Percentiles rank a stretch among this genome's conserved stretches.
These are phyloP conservation scores for Irpex rosettiformis DNA, from an alignment of 1,284 basidiomycete genomes.

Conservation along the genomic window DNA sequence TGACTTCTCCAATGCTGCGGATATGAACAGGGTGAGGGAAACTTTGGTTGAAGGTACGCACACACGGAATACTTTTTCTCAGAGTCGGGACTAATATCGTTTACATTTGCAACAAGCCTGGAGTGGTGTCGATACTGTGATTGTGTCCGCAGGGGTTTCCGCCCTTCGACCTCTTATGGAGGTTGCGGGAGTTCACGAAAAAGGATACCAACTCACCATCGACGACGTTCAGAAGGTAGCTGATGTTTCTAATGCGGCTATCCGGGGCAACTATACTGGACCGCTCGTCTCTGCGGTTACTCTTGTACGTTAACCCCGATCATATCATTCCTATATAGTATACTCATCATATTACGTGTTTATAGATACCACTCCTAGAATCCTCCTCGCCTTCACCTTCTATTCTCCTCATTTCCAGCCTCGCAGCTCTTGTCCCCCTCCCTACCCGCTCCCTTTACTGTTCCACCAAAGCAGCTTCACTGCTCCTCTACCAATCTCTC, in stretches of 20 bases:
- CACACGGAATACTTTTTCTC: background rate
- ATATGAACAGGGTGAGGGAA: constrained; percentile 64
- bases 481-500: constrained; percentile 76
- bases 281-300: constrained; percentile 62
- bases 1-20: constrained; percentile 66
- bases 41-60: constrained; percentile 54
- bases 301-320: constrained; percentile 60
- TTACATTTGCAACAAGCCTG: constrained; percentile 50
- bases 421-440: constrained; percentile 79
- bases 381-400: constrained; percentile 69
- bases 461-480: constrained; percentile 80
- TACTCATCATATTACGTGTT: background rate
- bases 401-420: constrained; percentile 77
- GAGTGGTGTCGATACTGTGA: constrained; percentile 80
- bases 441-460: constrained; percentile 86
- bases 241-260: constrained; percentile 49
- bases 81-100: background rate
- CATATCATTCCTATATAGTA: background rate
- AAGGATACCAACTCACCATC: constrained; percentile 35
- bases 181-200: constrained; percentile 54
- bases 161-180: constrained; percentile 77
- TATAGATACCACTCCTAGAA: constrained; percentile 75
- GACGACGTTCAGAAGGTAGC: constrained; percentile 52
- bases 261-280: constrained; percentile 62
- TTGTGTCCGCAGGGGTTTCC: constrained; percentile 85